Conservation (phyloP, 108 stramenopile genomes). For the Cyclotella cryptica region DNA sequence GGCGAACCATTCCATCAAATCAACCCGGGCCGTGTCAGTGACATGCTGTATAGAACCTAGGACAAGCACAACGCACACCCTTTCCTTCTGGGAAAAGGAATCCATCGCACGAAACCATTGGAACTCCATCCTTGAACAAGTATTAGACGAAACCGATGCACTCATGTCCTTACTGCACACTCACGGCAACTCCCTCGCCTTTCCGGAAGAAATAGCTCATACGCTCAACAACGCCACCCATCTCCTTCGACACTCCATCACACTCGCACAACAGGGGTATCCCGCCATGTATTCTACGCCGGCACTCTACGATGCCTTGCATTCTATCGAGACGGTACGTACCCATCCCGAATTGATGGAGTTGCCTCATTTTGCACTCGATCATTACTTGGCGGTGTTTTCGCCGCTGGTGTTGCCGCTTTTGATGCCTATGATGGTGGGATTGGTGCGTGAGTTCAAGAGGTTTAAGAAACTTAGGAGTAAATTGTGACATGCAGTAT, state of each 20-base stretch:
- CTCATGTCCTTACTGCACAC: conserved; percentile 30
- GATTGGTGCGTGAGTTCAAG: conserved; percentile 64
- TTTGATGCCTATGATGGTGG: conserved; percentile 63
- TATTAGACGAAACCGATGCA: conserved; percentile 34
- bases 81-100: conserved; percentile 52
- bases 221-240: conserved; percentile 47
- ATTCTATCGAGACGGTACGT: conserved; percentile 23
- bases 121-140: conserved; percentile 19
- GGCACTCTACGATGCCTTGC: conserved; percentile 35
- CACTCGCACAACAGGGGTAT: conserved; percentile 36
- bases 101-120: conserved; percentile 41
- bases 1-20: not conserved
- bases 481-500: no score
- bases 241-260: conserved; percentile 45
- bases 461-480: conserved; percentile 53
- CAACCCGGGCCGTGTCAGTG: not conserved
- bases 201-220: conserved; percentile 33
- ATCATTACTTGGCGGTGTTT: conserved; percentile 77
- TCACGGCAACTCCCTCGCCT: conserved; percentile 32
- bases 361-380: conserved; percentile 60
- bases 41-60: not conserved
- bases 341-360: conserved; percentile 45
- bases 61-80: not conserved
- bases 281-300: conserved; percentile 42
- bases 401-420: conserved; percentile 75